Base-by-base conservation (phyloP, 176 grass and related monocot genomes). In the Typha latifolia region DNA sequence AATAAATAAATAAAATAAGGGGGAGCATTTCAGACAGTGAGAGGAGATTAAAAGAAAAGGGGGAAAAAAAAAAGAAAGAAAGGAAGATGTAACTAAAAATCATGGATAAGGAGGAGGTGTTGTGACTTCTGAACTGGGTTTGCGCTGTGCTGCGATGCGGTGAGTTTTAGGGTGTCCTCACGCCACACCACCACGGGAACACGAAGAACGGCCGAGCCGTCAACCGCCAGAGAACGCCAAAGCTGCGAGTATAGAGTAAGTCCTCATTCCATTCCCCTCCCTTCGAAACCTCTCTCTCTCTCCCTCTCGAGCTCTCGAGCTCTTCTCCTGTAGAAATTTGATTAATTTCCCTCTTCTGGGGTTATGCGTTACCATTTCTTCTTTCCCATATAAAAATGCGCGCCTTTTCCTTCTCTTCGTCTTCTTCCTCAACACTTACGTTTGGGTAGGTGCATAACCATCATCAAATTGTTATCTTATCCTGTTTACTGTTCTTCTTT, bases 91-190 rank as follows among this genome's bases (percentile, higher is more conserved):
- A 59, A 19, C 8, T 19, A 59, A 59, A 22, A 7, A 12, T 3
- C 15, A 16, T 21, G 5, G 20, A 21, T 57, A 16, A 14, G 12
- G 27, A 12, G 24, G 29, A 14, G 29, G 62, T 8, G 3, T 22
- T 24, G 32, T 61, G 3, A 22, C 21, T 61, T 61, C 49, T 16
- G 50, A 61, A 43, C 22, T 57, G 9, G 32, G 50, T 55, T 76
- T 26, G 64, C 49, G 74, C 27, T 82, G 59, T 51, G 74, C 50
- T 82, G 55, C 79, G 72, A 66, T 62, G 80, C 80, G 80, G 80
- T 77, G 62, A 77, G 80, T 72, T 71, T 67, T 77, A 77, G 80
- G 80, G 74, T 72, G 66, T 59, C 62, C 62, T 49, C 72, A 69
- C 64, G 51, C 67, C 61, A 62, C 63, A 29, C 20, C 56, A 47